Evolutionary conservation across 192 early-diverging fungal species (phyloP).

Genomic region (Chytriomyces sp.): DNA sequence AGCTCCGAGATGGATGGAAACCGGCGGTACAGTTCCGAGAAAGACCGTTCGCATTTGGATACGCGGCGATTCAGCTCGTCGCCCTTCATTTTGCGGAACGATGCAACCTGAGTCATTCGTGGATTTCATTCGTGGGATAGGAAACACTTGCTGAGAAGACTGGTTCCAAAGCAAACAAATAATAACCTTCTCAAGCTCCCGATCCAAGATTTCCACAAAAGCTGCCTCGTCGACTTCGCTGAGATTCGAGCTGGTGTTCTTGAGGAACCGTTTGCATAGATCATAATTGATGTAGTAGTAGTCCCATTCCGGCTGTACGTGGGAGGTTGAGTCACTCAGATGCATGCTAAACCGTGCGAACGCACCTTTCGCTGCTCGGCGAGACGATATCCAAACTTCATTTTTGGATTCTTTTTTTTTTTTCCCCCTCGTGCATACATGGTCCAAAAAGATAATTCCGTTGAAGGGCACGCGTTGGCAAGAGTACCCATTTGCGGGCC

Average conservation of each 20-base stretch:
- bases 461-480: too few relatives aligned
- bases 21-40: conserved; percentile 35
- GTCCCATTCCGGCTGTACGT: conserved; percentile 20
- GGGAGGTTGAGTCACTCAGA: neutral
- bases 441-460: conserved; percentile 37
- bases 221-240: conserved; percentile 81
- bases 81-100: conserved; percentile 59
- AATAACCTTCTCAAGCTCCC: conserved; percentile 84
- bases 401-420: neutral
- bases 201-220: conserved; percentile 85
- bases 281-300: conserved; percentile 65
- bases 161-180: too few relatives aligned
- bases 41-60: conserved; percentile 49
- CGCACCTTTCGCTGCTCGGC: conserved; percentile 28
- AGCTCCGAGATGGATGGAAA: conserved; percentile 35
- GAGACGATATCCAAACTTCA: conserved; percentile 29
- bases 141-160: too few relatives aligned
- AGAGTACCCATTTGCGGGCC: too few relatives aligned
- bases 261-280: conserved; percentile 82
- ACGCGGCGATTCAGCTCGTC: conserved; percentile 58
- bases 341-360: too few relatives aligned
- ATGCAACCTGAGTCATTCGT: conserved; percentile 57
- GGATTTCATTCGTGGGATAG: too few relatives aligned
- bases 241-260: conserved; percentile 69
- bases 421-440: too few relatives aligned